phyloP scores from a whole-genome alignment of 2,329 filamentous ascomycete species.

The Apiospora arundinis region DNA sequence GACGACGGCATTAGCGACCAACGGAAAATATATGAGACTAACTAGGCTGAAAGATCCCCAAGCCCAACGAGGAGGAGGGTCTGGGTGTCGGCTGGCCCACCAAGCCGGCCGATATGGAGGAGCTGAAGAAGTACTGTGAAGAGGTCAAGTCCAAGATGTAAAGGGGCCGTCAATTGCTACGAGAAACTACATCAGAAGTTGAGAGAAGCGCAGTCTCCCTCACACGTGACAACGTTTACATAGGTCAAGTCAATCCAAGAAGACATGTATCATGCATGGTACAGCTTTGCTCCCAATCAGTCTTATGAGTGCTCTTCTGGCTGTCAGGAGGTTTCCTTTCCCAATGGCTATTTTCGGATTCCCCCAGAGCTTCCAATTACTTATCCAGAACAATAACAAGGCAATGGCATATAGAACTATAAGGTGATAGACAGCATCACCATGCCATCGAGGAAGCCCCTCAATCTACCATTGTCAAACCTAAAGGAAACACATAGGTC shows the following conservation, averaged over 20 bases:
- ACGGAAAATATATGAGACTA: too few relatives aligned
- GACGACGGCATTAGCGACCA: not conserved
- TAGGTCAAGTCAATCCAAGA: not conserved
- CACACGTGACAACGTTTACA: not conserved
- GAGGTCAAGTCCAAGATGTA: slow-evolving; percentile 92
- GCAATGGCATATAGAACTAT: too few relatives aligned
- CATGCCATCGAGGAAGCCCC: too few relatives aligned
- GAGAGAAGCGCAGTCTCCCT: not conserved
- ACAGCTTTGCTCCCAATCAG: not conserved
- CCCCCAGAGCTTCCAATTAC: too few relatives aligned
- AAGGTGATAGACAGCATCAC: too few relatives aligned
- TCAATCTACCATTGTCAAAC: too few relatives aligned
- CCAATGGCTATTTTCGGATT: too few relatives aligned
- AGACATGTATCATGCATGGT: not conserved
- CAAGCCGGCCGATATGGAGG: slow-evolving; percentile 78
- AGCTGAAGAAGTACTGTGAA: slow-evolving; percentile 78
- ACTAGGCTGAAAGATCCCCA: too few relatives aligned
- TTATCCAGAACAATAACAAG: too few relatives aligned
- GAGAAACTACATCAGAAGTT: not conserved
- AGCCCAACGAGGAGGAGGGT: slow-evolving; percentile 84
- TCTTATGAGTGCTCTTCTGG: not conserved
- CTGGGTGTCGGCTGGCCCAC: slow-evolving; percentile 82
- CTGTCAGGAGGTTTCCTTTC: too few relatives aligned
- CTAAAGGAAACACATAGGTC: too few relatives aligned
- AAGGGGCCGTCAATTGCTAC: slow-evolving; percentile 25